phyloP scores from a whole-genome alignment of 108 stramenopile species.

The Cyclostephanos tholiformis region DNA sequence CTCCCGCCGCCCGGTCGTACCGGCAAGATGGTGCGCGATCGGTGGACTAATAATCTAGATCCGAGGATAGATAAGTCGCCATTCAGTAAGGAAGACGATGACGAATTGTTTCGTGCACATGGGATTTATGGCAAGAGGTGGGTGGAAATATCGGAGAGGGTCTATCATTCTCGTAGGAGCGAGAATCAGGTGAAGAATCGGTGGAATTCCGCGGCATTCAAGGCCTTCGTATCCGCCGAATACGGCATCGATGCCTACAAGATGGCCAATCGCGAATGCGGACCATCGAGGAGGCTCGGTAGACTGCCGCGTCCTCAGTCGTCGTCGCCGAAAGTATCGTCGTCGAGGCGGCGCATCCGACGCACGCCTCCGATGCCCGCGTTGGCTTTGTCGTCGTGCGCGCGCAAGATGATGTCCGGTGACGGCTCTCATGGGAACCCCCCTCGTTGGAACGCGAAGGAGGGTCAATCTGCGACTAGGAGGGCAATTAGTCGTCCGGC shows the following conservation, averaged over 20 bases:
- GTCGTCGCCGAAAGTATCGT: not conserved
- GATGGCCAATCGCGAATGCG: not conserved
- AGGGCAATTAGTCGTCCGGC: too few species aligned
- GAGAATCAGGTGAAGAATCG: constrained; percentile 32
- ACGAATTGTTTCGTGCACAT: not conserved
- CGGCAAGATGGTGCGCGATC: not conserved
- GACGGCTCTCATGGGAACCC: too few species aligned
- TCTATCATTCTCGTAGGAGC: not conserved
- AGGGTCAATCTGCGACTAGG: too few species aligned
- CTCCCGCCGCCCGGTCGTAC: too few species aligned
- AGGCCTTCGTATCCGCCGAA: not conserved
- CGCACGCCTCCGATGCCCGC: too few species aligned
- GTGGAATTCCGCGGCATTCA: not conserved
- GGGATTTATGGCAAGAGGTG: constrained; percentile 7
- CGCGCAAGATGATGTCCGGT: too few species aligned
- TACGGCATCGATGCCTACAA: not conserved
- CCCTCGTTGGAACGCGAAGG: too few species aligned
- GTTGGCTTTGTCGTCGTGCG: too few species aligned
- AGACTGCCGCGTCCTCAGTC: not conserved
- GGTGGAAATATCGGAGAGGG: constrained; percentile 1
- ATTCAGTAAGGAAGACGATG: constrained; percentile 20
- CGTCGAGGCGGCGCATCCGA: too few species aligned
- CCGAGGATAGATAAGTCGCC: not conserved
- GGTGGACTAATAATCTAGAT: constrained; percentile 15
- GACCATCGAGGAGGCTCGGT: not conserved